Conservation (phyloP, 148 eudicot species). For the Vaccinium vitisidaea region DNA sequence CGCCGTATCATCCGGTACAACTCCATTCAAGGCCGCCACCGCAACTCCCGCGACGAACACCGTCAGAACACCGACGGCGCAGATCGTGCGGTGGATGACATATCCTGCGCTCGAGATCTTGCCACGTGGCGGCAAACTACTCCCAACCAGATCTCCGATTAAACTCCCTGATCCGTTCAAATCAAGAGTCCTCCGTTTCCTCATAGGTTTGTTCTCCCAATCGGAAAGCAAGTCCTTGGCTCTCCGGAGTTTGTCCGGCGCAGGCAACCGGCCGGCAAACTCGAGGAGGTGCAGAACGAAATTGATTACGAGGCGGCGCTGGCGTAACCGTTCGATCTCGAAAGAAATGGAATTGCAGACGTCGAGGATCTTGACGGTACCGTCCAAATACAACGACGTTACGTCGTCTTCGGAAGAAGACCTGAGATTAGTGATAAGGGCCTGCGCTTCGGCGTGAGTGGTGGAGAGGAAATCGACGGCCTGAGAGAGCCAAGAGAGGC, state of each 20-base stretch:
- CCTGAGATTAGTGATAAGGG: slow-evolving; percentile 7
- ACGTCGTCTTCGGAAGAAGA: background rate
- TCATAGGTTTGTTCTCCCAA: background rate
- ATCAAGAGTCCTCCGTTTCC: background rate
- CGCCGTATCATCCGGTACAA: background rate
- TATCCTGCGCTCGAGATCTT: slow-evolving; percentile 3
- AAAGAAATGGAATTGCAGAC: slow-evolving; percentile 17
- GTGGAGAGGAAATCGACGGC: slow-evolving; percentile 17
- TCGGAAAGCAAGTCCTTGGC: slow-evolving; percentile 2
- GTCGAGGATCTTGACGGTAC: slow-evolving; percentile 10
- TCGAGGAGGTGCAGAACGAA: slow-evolving; percentile 9
- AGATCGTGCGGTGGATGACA: slow-evolving; percentile 15
- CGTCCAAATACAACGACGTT: slow-evolving; percentile 11
- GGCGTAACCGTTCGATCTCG: slow-evolving; percentile 12
- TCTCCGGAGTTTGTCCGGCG: slow-evolving; percentile 11
- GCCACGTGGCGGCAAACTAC: slow-evolving; percentile 9
- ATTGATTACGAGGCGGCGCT: slow-evolving; percentile 16
- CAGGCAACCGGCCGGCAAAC: background rate
- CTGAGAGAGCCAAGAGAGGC: slow-evolving; percentile 19
- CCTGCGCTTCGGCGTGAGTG: slow-evolving; percentile 15
- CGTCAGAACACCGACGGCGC: slow-evolving; percentile 15
- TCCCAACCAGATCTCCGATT: background rate
- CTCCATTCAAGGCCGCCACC: slow-evolving; percentile 16
- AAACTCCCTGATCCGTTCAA: background rate
- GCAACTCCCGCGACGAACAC: background rate